Percentiles rank a stretch among this genome's conserved stretches.
Evolutionary conservation across 2,329 filamentous ascomycete species (phyloP).

Genomic region (Aspergillus felis): DNA sequence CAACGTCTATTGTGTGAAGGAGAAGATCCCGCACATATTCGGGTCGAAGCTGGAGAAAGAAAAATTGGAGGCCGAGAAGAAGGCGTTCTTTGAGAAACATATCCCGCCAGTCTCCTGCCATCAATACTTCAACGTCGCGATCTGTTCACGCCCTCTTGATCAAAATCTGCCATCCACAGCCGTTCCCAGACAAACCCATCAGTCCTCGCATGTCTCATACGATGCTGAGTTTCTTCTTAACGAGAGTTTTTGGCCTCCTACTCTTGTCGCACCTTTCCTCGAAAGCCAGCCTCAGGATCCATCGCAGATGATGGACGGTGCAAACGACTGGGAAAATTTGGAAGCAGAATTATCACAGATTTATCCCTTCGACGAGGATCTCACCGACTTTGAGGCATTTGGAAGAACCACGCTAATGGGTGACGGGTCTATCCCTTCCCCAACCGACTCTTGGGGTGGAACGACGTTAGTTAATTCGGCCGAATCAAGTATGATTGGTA

Average conservation of each 20-base stretch:
- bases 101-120: constrained; percentile 5
- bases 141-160: not conserved
- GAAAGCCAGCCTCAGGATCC: not conserved
- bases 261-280: not conserved
- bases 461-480: not conserved
- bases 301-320: not conserved
- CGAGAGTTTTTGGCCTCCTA: not conserved
- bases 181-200: not conserved
- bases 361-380: not conserved
- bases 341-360: not conserved
- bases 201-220: not conserved
- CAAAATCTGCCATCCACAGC: not conserved
- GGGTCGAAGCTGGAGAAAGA: not conserved
- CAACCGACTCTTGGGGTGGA: not conserved
- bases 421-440: not conserved
- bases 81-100: not conserved
- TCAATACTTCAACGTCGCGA: constrained; percentile 2
- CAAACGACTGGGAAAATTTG: not conserved
- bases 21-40: not conserved
- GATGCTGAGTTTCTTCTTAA: not conserved
- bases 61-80: not conserved
- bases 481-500: not conserved
- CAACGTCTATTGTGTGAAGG: not conserved
- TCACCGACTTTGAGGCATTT: not conserved
- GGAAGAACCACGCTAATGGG: not conserved